Base-by-base conservation (phyloP, 108 stramenopile genomes). In the Pelagomonas calceolata region DNA sequence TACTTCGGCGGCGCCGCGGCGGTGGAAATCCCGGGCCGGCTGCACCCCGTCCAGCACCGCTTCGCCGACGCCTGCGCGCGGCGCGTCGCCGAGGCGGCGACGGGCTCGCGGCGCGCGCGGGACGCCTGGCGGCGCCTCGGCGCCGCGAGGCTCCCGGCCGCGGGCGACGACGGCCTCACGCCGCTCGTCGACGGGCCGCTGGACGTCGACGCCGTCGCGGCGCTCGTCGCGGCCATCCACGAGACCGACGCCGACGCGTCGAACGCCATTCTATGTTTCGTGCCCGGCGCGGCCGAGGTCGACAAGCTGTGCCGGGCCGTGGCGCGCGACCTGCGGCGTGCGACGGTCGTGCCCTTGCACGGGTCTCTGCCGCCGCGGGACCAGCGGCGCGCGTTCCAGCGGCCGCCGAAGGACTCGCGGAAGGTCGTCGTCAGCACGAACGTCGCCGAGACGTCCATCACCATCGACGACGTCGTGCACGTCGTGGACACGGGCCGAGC, bases 341-440 rank as follows among this genome's bases (percentile, higher is more conserved):
- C 74, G 30, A 43, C 32, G 64, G 75, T 92, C 5, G 71, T 91
- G 65, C 90, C 91, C 14, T 83, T 97, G 43, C 96, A 95, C 82
- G 81, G 81, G 32, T 88, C 89, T 4, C 88, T 95, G 34, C 83
- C 94, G 12, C 73, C 82, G 63, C 74, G 82, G 66, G 89, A 89
- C 69, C 94, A 97, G 82, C 77, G 85, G 30, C 76, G 70, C 63
- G 90, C 91, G 36, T 90, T 95, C 37, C 71, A 72, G 29, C 71
- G 70, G 34, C 85, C 90, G 32, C 90, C 82, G 26, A 60, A 17
- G 21, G 76, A 66, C 17, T 70, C 75, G 64, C 30, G 64, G 66
- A 92, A 95, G 73, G 86, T 95, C 68, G 82, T 90, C 33, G 75
- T 94, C 30, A 83, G 91, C 12, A 95, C 92, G 17, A 95, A 93